Evolutionary conservation across 2,329 filamentous ascomycete species (phyloP).

Genomic region (Thelonectria rubi): DNA sequence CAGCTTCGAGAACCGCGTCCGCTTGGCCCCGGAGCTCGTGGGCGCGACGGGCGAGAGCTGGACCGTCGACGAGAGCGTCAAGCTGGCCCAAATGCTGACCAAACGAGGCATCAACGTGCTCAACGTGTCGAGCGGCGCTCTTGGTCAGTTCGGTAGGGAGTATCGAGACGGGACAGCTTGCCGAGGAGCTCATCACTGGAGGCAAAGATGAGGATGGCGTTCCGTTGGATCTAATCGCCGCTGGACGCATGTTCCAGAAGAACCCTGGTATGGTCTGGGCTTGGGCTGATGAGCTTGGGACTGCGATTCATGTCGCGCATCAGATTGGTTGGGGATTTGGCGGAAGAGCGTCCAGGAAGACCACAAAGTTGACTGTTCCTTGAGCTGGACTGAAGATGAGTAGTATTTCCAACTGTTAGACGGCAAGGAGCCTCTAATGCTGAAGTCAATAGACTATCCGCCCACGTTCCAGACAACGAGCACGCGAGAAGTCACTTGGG

Average conservation of each 20-base stretch:
- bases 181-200: conserved; percentile 57
- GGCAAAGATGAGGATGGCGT: conserved; percentile 47
- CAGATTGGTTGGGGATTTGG: conserved; percentile 67
- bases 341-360: conserved; percentile 45
- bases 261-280: conserved; percentile 65
- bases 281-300: conserved; percentile 63
- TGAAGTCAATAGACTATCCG: too few relatives aligned
- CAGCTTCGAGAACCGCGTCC: conserved; percentile 74
- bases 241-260: conserved; percentile 65
- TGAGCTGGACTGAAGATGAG: background rate
- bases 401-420: too few relatives aligned
- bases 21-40: conserved; percentile 73
- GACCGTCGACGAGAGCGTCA: conserved; percentile 70
- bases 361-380: background rate
- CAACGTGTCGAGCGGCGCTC: conserved; percentile 71
- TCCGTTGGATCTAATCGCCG: conserved; percentile 59
- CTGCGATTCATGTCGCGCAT: conserved; percentile 57
- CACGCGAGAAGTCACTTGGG: too few relatives aligned
- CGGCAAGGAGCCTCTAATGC: too few relatives aligned
- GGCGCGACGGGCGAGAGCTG: conserved; percentile 71
- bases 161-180: conserved; percentile 56
- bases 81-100: conserved; percentile 70
- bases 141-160: conserved; percentile 58
- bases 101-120: conserved; percentile 77
- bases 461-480: too few relatives aligned